A percentile compares a stretch with the other conserved stretches of the same genome.
phyloP scores from a whole-genome alignment of 495 filamentous ascomycete species.

The Cercophora sp. region DNA sequence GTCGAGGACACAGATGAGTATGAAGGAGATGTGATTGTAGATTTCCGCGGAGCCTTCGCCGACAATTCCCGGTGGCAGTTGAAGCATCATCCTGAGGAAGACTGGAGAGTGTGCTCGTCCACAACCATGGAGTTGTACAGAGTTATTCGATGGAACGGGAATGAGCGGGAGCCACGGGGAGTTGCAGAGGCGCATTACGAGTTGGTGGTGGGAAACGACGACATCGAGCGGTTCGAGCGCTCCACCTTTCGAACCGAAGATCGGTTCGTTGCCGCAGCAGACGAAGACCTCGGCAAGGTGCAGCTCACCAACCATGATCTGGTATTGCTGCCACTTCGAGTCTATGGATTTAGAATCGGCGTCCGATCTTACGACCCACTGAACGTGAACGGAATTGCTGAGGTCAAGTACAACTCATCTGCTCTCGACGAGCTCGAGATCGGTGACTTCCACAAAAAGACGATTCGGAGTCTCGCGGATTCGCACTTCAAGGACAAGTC shows the following conservation, averaged over 20 bases:
- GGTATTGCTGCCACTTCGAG: not conserved
- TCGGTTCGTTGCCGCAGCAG: not conserved
- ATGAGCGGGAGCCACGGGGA: not conserved
- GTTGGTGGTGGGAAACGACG: not conserved
- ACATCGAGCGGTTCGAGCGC: not conserved
- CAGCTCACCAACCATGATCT: not conserved
- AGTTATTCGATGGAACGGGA: not conserved
- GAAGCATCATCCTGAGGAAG: not conserved
- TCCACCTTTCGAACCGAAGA: not conserved
- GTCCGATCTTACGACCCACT: not conserved
- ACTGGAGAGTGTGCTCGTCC: not conserved
- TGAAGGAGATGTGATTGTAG: slow-evolving; percentile 3
- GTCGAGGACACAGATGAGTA: not conserved
- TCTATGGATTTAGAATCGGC: not conserved
- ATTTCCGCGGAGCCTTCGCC: not conserved
- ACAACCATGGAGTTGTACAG: not conserved
- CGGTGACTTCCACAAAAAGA: not conserved
- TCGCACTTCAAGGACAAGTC: not conserved
- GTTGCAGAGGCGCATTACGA: not conserved
- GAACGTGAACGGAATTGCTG: not conserved
- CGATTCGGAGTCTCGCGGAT: not conserved
- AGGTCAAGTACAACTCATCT: not conserved
- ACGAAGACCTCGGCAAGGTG: not conserved
- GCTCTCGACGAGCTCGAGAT: not conserved
- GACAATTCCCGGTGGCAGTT: not conserved